Conservation (phyloP, 1,139 yeast genomes). For the Lodderomyces beijingensis region DNA sequence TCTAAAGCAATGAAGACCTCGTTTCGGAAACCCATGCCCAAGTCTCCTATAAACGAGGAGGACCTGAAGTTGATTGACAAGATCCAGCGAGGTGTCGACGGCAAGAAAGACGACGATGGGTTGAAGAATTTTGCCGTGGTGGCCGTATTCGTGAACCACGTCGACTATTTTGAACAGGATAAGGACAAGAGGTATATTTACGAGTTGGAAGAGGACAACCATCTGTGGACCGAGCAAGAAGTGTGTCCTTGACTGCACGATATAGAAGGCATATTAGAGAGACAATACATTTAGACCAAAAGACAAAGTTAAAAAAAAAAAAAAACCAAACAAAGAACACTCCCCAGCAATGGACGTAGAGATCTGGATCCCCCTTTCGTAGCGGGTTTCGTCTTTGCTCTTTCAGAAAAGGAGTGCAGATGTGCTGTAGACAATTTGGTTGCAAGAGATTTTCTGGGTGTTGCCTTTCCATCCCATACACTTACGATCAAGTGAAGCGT, state of each 20-base stretch:
- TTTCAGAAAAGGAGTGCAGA: no score
- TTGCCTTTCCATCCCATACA: no score
- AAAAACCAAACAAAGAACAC: not conserved
- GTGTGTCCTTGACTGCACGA: conserved; percentile 74
- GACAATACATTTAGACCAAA: no score
- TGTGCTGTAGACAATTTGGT: no score
- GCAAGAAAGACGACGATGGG: conserved; percentile 65
- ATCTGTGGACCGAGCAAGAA: conserved; percentile 72
- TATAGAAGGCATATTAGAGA: no score
- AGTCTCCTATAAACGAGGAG: conserved; percentile 52
- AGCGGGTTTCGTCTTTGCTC: no score
- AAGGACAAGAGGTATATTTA: conserved; percentile 54
- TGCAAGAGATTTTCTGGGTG: no score
- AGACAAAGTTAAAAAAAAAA: not conserved
- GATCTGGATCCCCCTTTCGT: no score
- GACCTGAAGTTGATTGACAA: conserved; percentile 59
- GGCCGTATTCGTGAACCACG: conserved; percentile 65
- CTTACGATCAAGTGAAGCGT: no score
- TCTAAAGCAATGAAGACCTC: conserved; percentile 58
- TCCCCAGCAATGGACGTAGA: no score
- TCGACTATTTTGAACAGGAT: conserved; percentile 64
- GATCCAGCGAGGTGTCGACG: conserved; percentile 80
- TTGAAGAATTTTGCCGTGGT: conserved; percentile 65
- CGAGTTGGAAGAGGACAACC: conserved; percentile 50
- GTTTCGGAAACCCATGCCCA: conserved; percentile 72